Conservation (phyloP, 2,329 filamentous ascomycete species). For the Elsinoe ampelina region DNA sequence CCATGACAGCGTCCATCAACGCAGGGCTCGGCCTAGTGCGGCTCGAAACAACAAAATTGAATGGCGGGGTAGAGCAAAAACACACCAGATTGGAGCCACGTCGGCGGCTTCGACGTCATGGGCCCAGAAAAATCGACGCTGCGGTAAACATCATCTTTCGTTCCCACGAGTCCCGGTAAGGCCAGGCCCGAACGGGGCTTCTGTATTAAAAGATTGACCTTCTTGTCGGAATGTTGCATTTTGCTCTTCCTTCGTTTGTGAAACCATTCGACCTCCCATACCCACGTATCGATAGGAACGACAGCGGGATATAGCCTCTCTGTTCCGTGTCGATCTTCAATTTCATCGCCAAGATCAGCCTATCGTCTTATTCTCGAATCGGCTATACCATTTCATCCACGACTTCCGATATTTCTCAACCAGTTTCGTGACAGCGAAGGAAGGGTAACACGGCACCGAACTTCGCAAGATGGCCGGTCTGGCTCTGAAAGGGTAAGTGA, state of each 20-base stretch:
- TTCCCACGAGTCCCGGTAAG: neutral
- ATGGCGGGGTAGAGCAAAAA: neutral
- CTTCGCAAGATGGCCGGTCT: slow-evolving; percentile 5
- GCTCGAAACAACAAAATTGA: neutral
- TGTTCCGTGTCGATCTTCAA: neutral
- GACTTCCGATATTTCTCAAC: neutral
- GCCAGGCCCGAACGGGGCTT: neutral
- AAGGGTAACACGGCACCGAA: neutral
- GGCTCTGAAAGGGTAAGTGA: slow-evolving; percentile 14
- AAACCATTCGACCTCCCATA: slow-evolving; percentile 11
- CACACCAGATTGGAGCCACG: slow-evolving; percentile 5
- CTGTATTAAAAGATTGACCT: neutral
- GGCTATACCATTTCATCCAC: neutral
- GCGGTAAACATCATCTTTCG: neutral
- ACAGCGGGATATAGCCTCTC: neutral
- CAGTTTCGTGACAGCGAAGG: neutral
- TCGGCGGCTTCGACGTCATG: slow-evolving; percentile 1
- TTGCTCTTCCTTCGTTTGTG: neutral
- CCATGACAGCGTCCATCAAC: neutral
- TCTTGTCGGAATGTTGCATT: neutral
- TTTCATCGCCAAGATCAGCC: neutral
- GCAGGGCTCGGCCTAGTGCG: slow-evolving; percentile 8
- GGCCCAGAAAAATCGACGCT: neutral
- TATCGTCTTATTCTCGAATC: neutral
- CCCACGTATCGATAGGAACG: neutral